phyloP scores from a whole-genome alignment of 1,284 basidiomycete species.

The Apiotrichum sp. region DNA sequence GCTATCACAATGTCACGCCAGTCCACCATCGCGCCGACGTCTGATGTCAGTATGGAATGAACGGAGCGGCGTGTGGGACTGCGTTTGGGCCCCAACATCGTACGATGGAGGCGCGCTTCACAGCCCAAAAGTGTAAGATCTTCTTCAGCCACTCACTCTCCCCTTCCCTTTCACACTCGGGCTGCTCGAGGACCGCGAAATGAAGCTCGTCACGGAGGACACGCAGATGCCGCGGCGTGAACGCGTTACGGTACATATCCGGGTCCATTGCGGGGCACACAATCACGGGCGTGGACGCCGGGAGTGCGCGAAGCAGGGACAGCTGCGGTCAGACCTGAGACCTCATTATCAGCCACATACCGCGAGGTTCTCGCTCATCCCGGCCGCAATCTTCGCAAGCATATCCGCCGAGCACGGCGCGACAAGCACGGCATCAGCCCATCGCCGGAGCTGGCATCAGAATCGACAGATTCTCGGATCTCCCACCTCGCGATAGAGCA shows the following conservation, averaged over 20 bases:
- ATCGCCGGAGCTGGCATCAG: slow-evolving; percentile 60
- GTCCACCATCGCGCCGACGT: slow-evolving; percentile 84
- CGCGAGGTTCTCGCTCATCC: slow-evolving; percentile 80
- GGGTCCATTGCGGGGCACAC: slow-evolving; percentile 98
- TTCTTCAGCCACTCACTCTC: too few relatives aligned
- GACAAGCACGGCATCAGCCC: slow-evolving; percentile 91
- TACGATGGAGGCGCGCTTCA: too few relatives aligned
- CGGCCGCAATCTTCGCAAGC: slow-evolving; percentile 80
- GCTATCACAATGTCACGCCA: slow-evolving; percentile 56
- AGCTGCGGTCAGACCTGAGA: slow-evolving; percentile 54
- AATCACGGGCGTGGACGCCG: slow-evolving; percentile 72
- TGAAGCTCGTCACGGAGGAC: slow-evolving; percentile 65
- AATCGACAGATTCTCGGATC: too few relatives aligned
- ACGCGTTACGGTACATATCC: slow-evolving; percentile 86
- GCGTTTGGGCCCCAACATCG: slow-evolving; percentile 43
- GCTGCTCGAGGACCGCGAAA: slow-evolving; percentile 74
- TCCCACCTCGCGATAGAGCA: too few relatives aligned
- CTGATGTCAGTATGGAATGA: slow-evolving; percentile 45
- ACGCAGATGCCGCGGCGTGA: slow-evolving; percentile 74
- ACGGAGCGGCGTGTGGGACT: slow-evolving; percentile 54
- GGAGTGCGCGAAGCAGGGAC: slow-evolving; percentile 76
- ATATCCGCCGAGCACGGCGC: slow-evolving; percentile 95
- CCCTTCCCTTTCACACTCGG: too few relatives aligned
- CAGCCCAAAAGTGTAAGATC: too few relatives aligned
- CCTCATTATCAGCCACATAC: slow-evolving; percentile 54